A percentile compares a stretch with the other conserved stretches of the same genome.
Evolutionary conservation across 371 early-diverging fungal genomes (phyloP).

Genomic region (Choanephora cucurbitarum): DNA sequence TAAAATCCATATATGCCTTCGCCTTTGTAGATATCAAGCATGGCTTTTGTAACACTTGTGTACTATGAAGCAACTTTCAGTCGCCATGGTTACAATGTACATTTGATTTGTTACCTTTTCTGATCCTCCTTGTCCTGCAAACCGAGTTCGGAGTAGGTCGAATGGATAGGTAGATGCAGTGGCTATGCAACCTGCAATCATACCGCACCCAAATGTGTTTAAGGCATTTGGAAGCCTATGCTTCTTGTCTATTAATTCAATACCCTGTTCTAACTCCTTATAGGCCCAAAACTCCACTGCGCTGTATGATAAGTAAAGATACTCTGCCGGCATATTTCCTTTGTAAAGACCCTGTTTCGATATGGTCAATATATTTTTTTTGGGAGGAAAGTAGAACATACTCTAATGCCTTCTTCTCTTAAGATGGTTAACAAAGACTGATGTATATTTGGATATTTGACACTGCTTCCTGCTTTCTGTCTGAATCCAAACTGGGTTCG

Average conservation of each 20-base stretch:
- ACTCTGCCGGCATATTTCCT: conserved; percentile 91
- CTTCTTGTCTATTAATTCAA: conserved; percentile 31
- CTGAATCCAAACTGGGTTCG: conserved; percentile 24
- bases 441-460: conserved; percentile 60
- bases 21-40: conserved; percentile 57
- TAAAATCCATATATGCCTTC: conserved; percentile 90
- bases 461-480: not conserved
- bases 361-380: not conserved
- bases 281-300: conserved; percentile 86
- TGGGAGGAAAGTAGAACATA: conserved; percentile 25
- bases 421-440: conserved; percentile 60
- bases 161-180: conserved; percentile 90
- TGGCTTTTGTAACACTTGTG: conserved; percentile 62
- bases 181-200: conserved; percentile 76
- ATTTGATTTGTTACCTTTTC: too few relatives aligned
- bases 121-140: conserved; percentile 75
- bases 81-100: conserved; percentile 5
- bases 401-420: conserved; percentile 75
- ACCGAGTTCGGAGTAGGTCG: conserved; percentile 91
- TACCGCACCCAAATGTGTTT: conserved; percentile 70
- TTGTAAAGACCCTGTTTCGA: conserved; percentile 81
- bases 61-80: conserved; percentile 49
- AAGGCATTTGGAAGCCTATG: conserved; percentile 31
- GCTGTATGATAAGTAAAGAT: conserved; percentile 88
- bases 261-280: conserved; percentile 41